Evolutionary conservation across 768 basidiomycete genomes (phyloP).

Genomic region (Suillus alpinus): DNA sequence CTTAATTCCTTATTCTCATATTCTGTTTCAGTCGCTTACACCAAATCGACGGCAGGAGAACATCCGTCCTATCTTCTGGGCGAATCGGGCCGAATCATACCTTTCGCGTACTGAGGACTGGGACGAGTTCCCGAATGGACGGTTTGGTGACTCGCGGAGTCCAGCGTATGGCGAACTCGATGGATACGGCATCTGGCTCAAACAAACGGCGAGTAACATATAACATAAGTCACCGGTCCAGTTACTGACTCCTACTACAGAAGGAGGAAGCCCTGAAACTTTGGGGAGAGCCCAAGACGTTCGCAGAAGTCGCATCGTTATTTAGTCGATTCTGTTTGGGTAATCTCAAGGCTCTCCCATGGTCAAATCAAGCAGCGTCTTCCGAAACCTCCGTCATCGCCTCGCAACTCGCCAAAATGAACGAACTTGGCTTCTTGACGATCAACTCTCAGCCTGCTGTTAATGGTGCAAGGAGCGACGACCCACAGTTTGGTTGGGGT

Average conservation of each 20-base stretch:
- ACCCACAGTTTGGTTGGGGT: slow-evolving; percentile 90
- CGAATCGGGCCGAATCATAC: slow-evolving; percentile 93
- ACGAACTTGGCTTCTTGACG: slow-evolving; percentile 88
- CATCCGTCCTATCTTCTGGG: slow-evolving; percentile 99
- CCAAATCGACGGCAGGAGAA: slow-evolving; percentile 87
- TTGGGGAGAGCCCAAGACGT: slow-evolving; percentile 79
- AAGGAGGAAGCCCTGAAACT: slow-evolving; percentile 83
- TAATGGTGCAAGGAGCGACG: slow-evolving; percentile 81
- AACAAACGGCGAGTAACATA: slow-evolving; percentile 64
- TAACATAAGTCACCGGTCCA: neutral
- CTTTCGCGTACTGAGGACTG: slow-evolving; percentile 96
- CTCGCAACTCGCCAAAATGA: slow-evolving; percentile 76
- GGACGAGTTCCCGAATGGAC: slow-evolving; percentile 99
- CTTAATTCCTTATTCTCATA: slow-evolving; percentile 11
- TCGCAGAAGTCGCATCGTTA: slow-evolving; percentile 64
- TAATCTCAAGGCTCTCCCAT: slow-evolving; percentile 78
- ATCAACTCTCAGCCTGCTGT: slow-evolving; percentile 98
- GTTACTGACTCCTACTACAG: slow-evolving; percentile 36
- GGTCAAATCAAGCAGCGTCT: slow-evolving; percentile 90
- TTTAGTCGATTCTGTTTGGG: slow-evolving; percentile 84
- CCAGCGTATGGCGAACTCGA: slow-evolving; percentile 98
- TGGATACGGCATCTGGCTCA: slow-evolving; percentile 91
- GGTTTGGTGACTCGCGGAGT: slow-evolving; percentile 95
- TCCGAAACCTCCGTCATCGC: slow-evolving; percentile 82
- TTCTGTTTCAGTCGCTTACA: slow-evolving; percentile 69